A percentile compares a stretch with the other conserved stretches of the same genome.
Conservation (phyloP, 2,329 filamentous ascomycete genomes). For the Rutstroemia sp. region DNA sequence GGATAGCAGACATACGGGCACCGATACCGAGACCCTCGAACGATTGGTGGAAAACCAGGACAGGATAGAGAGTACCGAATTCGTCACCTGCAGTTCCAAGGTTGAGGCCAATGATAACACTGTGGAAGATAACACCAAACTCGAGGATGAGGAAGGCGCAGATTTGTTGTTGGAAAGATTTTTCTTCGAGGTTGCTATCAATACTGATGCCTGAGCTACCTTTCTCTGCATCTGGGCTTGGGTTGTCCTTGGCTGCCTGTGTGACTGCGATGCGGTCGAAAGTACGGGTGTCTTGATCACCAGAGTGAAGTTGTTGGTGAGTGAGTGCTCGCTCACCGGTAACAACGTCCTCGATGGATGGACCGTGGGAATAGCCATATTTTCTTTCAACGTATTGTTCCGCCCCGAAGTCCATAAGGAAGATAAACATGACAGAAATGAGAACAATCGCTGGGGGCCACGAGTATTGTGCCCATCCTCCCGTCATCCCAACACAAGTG, state of each 20-base stretch:
- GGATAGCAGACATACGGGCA: slow-evolving; percentile 50
- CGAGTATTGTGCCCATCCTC: slow-evolving; percentile 30
- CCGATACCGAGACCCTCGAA: slow-evolving; percentile 59
- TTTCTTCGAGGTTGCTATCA: slow-evolving; percentile 19
- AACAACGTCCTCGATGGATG: slow-evolving; percentile 22
- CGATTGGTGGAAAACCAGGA: slow-evolving; percentile 56
- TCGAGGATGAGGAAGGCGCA: slow-evolving; percentile 37
- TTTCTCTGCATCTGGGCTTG: slow-evolving; percentile 16
- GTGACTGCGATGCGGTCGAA: slow-evolving; percentile 18
- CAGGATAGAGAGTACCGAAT: slow-evolving; percentile 50
- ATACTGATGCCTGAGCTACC: background rate
- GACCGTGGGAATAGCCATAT: slow-evolving; percentile 23
- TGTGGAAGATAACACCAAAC: slow-evolving; percentile 52
- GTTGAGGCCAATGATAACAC: slow-evolving; percentile 55
- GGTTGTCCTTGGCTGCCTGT: slow-evolving; percentile 13
- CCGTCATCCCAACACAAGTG: slow-evolving; percentile 49
- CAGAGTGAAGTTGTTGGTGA: slow-evolving; percentile 36
- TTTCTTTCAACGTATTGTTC: slow-evolving; percentile 37
- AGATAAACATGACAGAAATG: slow-evolving; percentile 47
- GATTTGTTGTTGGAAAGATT: slow-evolving; percentile 36
- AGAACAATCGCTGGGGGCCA: slow-evolving; percentile 37
- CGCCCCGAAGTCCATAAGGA: slow-evolving; percentile 55
- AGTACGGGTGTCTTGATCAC: slow-evolving; percentile 31
- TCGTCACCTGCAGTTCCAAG: slow-evolving; percentile 51
- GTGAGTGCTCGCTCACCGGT: slow-evolving; percentile 18